Base-by-base conservation (phyloP, 2,329 filamentous ascomycete genomes). In the Ophiosphaerella narmari region DNA sequence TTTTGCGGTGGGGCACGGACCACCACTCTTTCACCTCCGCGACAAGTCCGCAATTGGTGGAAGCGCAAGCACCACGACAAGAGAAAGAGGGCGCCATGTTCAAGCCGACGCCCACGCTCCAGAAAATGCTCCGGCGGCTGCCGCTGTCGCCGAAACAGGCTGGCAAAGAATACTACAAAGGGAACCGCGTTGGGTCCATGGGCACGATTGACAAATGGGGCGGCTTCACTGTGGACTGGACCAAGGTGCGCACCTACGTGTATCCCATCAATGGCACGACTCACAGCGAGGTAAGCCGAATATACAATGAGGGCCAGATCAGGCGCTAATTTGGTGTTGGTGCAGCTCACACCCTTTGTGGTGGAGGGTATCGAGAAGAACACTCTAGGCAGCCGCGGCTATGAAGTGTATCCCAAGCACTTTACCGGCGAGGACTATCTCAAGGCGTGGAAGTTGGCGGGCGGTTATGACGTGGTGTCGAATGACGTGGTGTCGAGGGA, bases 101-200 rank as follows among this genome's bases (percentile, higher is more conserved):
- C 59, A 82, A 84, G 72, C 83, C 89, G 48, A 89, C 89, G 13
- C 80, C 83, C 66, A 73, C 78, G 57, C 86, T 96, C 66, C 81
- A 82, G 63, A 80, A 85, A 71, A 82, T 84, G 50, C 83, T 91
- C 67, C 84, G 86, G 75, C 91, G 93, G 69, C 80, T 92, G 51
- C 82, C 83, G 45, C 84, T 99, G 68, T 97, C 90, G 11, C 96
- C 93, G 62, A 99, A 99, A 78, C 87, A 94, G 75, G 87, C 93
- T 72, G 89, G 88, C 73, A 90, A 91, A 71, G 93, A 92, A 62
- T 99, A 87, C 84, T 99, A 99, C 85, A 97, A 97, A 82, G 94
- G 94, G 71, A 97, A 89, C 66, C 83, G 92, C 39, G 88, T 91
- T 1, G 94, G 94, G 1, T 86, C 89, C 36, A 91, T 95, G 86